Evolutionary conservation across 176 grass and related monocot genomes (phyloP).

Genomic region (Tillandsia fasciculata): DNA sequence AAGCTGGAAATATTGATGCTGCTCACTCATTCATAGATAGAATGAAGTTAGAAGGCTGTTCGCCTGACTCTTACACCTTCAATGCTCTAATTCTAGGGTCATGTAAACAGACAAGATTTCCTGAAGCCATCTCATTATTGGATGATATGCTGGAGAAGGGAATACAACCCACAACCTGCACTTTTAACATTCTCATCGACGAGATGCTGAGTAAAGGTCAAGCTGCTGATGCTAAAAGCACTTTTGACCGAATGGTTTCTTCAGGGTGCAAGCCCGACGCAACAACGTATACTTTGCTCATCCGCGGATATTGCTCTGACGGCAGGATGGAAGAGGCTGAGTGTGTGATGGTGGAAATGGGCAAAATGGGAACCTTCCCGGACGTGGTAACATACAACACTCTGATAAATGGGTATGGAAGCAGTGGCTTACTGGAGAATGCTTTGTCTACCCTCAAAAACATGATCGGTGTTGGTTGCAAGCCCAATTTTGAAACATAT

Average conservation of each 20-base stretch:
- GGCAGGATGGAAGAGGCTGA: slow-evolving; percentile 16
- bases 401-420: slow-evolving; percentile 11
- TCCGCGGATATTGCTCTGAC: slow-evolving; percentile 2
- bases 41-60: slow-evolving; percentile 12
- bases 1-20: slow-evolving; percentile 25
- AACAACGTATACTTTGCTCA: slow-evolving; percentile 15
- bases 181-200: slow-evolving; percentile 16
- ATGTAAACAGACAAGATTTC: slow-evolving; percentile 17
- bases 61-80: slow-evolving; percentile 23
- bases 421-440: neutral
- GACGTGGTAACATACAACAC: slow-evolving; percentile 17
- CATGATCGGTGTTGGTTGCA: slow-evolving; percentile 12
- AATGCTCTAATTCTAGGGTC: slow-evolving; percentile 19
- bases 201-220: slow-evolving; percentile 10
- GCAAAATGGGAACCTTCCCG: slow-evolving; percentile 1
- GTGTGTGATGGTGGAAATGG: slow-evolving; percentile 12
- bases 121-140: slow-evolving; percentile 10
- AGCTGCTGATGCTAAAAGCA: slow-evolving; percentile 4
- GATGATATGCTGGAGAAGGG: slow-evolving; percentile 29
- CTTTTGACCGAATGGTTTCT: slow-evolving; percentile 7
- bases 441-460: slow-evolving; percentile 18
- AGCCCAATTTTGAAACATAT: slow-evolving; percentile 20
- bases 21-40: slow-evolving; percentile 12
- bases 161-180: slow-evolving; percentile 10
- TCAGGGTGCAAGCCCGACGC: slow-evolving; percentile 13